Percentiles rank a stretch among this genome's conserved stretches.
Conservation (phyloP, 2,329 filamentous ascomycete species). For the Paecilomyces dactylethromorphus region DNA sequence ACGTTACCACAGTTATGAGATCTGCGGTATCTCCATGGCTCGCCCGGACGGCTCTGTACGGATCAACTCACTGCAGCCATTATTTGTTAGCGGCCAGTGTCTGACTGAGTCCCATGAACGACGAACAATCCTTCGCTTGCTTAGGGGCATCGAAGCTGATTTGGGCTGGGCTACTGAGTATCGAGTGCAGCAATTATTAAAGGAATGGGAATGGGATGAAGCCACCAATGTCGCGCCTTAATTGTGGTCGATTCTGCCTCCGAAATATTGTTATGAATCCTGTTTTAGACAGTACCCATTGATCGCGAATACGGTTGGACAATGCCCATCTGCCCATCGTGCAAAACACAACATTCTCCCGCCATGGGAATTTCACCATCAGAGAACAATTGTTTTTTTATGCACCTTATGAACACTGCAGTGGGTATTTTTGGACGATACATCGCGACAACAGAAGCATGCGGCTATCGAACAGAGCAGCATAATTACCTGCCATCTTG, state of each 20-base stretch:
- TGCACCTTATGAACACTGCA: neutral
- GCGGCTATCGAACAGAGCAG: neutral
- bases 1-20: conserved; percentile 53
- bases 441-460: neutral
- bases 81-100: conserved; percentile 59
- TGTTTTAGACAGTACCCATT: neutral
- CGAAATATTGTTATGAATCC: neutral
- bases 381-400: neutral
- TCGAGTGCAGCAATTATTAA: conserved; percentile 47
- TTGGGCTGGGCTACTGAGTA: conserved; percentile 60
- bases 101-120: conserved; percentile 50
- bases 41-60: conserved; percentile 53
- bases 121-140: conserved; percentile 47
- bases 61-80: conserved; percentile 55
- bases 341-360: neutral
- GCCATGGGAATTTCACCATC: neutral
- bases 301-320: neutral
- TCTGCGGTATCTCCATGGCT: conserved; percentile 54
- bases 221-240: neutral
- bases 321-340: neutral
- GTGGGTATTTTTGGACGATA: neutral
- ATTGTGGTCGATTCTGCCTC: neutral
- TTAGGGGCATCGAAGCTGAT: conserved; percentile 56
- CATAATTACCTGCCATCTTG: neutral
- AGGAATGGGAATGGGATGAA: conserved; percentile 29